Evolutionary conservation across 305 asterid species (phyloP).

Genomic region (Rubia occidens): DNA sequence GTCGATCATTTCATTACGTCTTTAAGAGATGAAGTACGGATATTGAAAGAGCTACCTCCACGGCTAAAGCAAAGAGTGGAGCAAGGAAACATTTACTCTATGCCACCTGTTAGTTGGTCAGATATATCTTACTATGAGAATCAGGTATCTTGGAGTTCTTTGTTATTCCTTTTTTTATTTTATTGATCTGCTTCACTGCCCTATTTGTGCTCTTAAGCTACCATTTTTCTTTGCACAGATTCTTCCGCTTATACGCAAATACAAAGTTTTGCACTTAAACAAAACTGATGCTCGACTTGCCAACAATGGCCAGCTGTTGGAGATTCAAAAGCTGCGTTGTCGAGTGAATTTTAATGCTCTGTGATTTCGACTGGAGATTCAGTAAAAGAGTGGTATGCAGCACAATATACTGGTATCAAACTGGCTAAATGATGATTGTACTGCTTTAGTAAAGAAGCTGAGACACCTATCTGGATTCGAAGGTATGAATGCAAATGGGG

Average conservation of each 20-base stretch:
- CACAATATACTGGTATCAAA: no score
- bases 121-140: slow-evolving; percentile 62
- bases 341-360: slow-evolving; percentile 59
- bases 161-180: not conserved
- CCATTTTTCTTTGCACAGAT: slow-evolving; percentile 34
- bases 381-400: no score
- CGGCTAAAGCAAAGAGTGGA: slow-evolving; percentile 56
- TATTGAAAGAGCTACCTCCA: slow-evolving; percentile 69
- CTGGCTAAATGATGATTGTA: no score
- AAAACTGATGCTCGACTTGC: slow-evolving; percentile 85
- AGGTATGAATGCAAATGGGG: no score
- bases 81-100: slow-evolving; percentile 41
- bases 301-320: slow-evolving; percentile 58
- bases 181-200: not conserved
- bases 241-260: slow-evolving; percentile 67
- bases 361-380: slow-evolving; percentile 57
- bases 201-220: not conserved
- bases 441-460: no score
- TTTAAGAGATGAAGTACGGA: slow-evolving; percentile 82
- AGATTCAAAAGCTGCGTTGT: slow-evolving; percentile 72
- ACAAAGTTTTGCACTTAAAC: slow-evolving; percentile 75
- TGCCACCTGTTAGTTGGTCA: slow-evolving; percentile 90
- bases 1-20: slow-evolving; percentile 66
- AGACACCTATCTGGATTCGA: no score
- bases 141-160: slow-evolving; percentile 36